These are phyloP conservation scores for Hirschioporus abietinus DNA, from an alignment of 768 basidiomycete species.

Conservation along the genomic window DNA sequence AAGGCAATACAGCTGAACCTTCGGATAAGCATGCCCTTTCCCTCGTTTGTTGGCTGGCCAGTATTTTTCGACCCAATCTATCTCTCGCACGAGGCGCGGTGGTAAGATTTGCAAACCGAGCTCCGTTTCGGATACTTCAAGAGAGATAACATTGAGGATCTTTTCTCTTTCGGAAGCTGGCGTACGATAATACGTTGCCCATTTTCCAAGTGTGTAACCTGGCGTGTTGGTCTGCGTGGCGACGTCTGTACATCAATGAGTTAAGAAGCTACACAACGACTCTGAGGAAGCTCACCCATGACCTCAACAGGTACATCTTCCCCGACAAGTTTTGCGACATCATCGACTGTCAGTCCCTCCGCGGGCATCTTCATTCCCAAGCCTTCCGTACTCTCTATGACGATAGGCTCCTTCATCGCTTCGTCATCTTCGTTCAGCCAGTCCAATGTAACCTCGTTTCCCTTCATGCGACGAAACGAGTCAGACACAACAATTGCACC, in stretches of 20 bases:
- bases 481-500: constrained; percentile 42
- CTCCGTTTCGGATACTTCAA: constrained; percentile 86
- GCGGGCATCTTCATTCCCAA: constrained; percentile 90
- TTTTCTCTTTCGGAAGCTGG: constrained; percentile 71
- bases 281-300: constrained; percentile 55
- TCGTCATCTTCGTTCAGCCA: constrained; percentile 71
- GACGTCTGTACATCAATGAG: constrained; percentile 52
- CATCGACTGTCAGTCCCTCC: constrained; percentile 62
- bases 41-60: constrained; percentile 79
- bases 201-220: constrained; percentile 86
- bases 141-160: constrained; percentile 90
- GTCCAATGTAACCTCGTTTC: constrained; percentile 56
- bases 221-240: constrained; percentile 79
- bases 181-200: constrained; percentile 81
- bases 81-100: constrained; percentile 76
- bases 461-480: constrained; percentile 63
- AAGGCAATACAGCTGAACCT: constrained; percentile 88
- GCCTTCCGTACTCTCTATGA: constrained; percentile 73
- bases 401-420: constrained; percentile 78
- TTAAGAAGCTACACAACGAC: constrained; percentile 6
- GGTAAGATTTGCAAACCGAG: constrained; percentile 77
- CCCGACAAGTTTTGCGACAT: constrained; percentile 79
- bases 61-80: constrained; percentile 96
- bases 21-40: constrained; percentile 74
- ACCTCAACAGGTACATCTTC: constrained; percentile 80